These are phyloP conservation scores for Aureobasidium sp. DNA, from an alignment of 2,329 filamentous ascomycete species.

Conservation along the genomic window DNA sequence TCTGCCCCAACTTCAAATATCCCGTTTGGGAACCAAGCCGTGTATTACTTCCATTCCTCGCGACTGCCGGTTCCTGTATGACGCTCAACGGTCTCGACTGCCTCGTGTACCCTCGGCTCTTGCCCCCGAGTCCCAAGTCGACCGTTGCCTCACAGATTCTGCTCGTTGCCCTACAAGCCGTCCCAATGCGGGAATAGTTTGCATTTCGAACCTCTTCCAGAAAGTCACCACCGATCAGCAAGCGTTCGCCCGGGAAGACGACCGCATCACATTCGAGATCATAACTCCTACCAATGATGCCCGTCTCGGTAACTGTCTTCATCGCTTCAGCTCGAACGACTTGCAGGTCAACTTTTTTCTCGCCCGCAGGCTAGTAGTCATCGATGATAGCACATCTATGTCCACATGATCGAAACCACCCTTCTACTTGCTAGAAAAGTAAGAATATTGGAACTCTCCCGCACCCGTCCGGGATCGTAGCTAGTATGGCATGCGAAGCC, in stretches of 20 bases:
- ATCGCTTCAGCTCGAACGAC: no score
- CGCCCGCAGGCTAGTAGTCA: no score
- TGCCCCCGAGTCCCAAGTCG: background rate
- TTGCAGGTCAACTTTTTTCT: no score
- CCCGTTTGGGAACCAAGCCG: background rate
- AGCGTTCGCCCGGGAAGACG: background rate
- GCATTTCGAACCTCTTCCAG: background rate
- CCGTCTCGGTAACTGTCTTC: no score
- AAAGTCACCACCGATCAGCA: background rate
- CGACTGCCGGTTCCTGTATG: background rate
- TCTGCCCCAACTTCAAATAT: conserved; percentile 6
- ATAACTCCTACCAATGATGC: background rate
- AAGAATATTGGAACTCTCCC: no score
- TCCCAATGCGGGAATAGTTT: background rate
- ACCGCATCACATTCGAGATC: background rate
- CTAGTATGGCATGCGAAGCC: no score
- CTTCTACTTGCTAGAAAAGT: no score
- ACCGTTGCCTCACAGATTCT: conserved; percentile 1
- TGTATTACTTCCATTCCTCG: background rate
- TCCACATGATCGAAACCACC: no score
- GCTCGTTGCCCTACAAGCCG: background rate
- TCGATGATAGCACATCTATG: no score
- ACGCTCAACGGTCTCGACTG: background rate
- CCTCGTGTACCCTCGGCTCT: background rate
- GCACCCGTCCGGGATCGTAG: no score